A percentile compares a stretch with the other conserved stretches of the same genome.
Conservation (phyloP, 495 filamentous ascomycete genomes). For the Ascodesmis nigricans region DNA sequence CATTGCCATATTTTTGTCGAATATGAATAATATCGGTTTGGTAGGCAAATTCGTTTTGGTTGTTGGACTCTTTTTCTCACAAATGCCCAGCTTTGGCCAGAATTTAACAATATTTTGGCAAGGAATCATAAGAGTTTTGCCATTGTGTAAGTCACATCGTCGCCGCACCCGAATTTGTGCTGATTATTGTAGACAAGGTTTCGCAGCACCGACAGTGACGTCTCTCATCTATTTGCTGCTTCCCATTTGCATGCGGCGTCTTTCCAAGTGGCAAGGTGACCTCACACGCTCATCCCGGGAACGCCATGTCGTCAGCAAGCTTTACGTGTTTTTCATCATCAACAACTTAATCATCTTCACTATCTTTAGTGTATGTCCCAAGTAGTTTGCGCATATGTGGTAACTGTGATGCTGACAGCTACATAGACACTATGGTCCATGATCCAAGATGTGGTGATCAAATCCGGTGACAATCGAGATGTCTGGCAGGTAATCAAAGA, state of each 20-base stretch:
- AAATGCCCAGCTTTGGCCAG: conserved; percentile 41
- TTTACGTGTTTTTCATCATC: conserved; percentile 94
- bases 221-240: conserved; percentile 75
- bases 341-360: conserved; percentile 93
- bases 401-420: neutral
- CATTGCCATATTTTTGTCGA: conserved; percentile 81
- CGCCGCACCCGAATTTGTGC: too few species aligned
- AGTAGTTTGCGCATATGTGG: neutral
- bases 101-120: conserved; percentile 42
- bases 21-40: conserved; percentile 29
- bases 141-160: conserved; percentile 30
- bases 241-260: conserved; percentile 69
- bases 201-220: conserved; percentile 72
- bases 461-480: too few species aligned
- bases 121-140: conserved; percentile 48
- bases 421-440: conserved; percentile 13
- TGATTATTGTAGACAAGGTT: conserved; percentile 50
- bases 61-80: conserved; percentile 1
- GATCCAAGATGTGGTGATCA: neutral
- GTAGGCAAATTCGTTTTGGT: conserved; percentile 7
- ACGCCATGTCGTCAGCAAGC: conserved; percentile 71
- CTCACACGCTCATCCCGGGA: conserved; percentile 79
- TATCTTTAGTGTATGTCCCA: conserved; percentile 40
- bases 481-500: conserved; percentile 9
- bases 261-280: conserved; percentile 30